Conservation (phyloP, 2,329 filamentous ascomycete genomes). For the Chrysoporthe puriensis region DNA sequence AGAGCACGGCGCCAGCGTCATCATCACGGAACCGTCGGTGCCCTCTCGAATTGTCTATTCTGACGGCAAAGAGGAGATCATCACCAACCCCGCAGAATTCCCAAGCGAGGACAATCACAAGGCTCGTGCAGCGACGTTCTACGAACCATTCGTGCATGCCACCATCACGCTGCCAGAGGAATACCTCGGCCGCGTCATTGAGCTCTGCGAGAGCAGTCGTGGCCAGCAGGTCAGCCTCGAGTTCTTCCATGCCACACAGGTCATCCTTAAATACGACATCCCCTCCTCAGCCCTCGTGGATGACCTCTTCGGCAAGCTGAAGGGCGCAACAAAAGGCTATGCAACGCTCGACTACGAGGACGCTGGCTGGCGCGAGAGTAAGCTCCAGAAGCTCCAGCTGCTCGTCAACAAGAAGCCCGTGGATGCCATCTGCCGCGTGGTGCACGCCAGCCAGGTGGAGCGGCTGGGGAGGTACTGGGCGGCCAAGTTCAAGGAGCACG, state of each 20-base stretch:
- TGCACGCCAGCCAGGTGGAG: slow-evolving; percentile 81
- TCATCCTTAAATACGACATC: slow-evolving; percentile 91
- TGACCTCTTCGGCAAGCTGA: slow-evolving; percentile 96
- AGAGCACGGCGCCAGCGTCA: slow-evolving; percentile 92
- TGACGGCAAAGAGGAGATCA: slow-evolving; percentile 75
- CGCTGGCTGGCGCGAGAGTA: slow-evolving; percentile 79
- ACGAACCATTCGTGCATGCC: slow-evolving; percentile 71
- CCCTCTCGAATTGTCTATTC: slow-evolving; percentile 84
- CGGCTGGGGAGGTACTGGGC: slow-evolving; percentile 87
- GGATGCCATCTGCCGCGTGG: slow-evolving; percentile 89
- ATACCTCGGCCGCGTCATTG: slow-evolving; percentile 91
- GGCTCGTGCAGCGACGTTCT: slow-evolving; percentile 48
- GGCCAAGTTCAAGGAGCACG: slow-evolving; percentile 93
- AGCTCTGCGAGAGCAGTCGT: slow-evolving; percentile 88
- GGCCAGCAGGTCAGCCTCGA: slow-evolving; percentile 86
- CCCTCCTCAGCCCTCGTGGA: slow-evolving; percentile 90
- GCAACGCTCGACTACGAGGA: slow-evolving; percentile 97
- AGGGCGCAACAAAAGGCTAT: slow-evolving; percentile 92
- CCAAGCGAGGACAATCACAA: slow-evolving; percentile 66
- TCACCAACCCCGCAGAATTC: slow-evolving; percentile 87
- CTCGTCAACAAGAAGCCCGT: slow-evolving; percentile 93
- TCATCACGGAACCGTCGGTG: slow-evolving; percentile 95
- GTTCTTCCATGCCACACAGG: slow-evolving; percentile 90
- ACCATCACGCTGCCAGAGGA: slow-evolving; percentile 93
- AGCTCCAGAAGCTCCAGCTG: slow-evolving; percentile 86